Conservation (phyloP, 2,329 filamentous ascomycete species). For the Alternaria ethzedia region DNA sequence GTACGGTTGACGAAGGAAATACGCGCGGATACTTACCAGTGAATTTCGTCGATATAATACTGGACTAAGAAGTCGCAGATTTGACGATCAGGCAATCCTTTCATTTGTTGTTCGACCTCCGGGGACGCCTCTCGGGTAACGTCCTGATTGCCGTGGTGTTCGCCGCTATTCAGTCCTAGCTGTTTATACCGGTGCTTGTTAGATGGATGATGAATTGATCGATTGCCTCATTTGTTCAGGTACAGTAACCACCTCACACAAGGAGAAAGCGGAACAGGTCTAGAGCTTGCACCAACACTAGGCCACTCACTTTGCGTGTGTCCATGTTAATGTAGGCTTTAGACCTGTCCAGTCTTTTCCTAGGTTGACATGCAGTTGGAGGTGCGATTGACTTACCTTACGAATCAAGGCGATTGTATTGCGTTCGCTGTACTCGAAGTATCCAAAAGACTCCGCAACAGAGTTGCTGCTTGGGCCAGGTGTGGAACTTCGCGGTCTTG, state of each 20-base stretch:
- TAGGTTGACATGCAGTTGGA: neutral
- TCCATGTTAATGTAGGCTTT: neutral
- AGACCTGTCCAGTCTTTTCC: neutral
- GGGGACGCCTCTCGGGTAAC: neutral
- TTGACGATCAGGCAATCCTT: neutral
- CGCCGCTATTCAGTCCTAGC: neutral
- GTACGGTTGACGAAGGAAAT: neutral
- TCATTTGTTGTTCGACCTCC: neutral
- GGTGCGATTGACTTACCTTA: neutral
- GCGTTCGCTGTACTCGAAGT: neutral
- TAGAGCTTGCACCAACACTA: neutral
- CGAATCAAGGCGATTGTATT: neutral
- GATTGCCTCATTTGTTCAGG: neutral
- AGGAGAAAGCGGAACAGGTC: neutral
- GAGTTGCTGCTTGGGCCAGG: neutral
- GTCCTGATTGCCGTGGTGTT: neutral
- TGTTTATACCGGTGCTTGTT: neutral
- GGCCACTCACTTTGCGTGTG: neutral
- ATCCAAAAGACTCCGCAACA: neutral
- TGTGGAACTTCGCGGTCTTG: neutral
- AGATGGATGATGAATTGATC: neutral
- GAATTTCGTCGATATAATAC: neutral
- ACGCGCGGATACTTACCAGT: neutral
- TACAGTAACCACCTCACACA: neutral
- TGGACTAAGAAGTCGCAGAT: neutral